These are phyloP conservation scores for Camellia lanceoleosa DNA, from an alignment of 148 eudicot species.

Conservation along the genomic window DNA sequence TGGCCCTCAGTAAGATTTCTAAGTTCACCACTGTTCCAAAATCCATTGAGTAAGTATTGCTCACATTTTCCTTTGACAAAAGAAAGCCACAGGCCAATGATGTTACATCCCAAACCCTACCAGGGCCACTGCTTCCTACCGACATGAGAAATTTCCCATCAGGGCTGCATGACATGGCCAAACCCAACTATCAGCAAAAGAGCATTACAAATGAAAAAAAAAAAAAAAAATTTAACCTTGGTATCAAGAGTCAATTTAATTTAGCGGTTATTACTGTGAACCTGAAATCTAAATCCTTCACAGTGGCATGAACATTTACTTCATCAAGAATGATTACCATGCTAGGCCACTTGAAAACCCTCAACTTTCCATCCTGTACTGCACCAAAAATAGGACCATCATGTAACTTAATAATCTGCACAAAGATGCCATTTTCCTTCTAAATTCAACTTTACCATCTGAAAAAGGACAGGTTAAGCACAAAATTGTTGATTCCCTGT, in stretches of 20 bases:
- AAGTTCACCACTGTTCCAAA: background rate
- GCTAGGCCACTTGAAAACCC: conserved; percentile 93
- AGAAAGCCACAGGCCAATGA: conserved; percentile 54
- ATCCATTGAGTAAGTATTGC: conserved; percentile 9
- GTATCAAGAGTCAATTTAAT: background rate
- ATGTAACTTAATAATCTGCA: conserved; percentile 21
- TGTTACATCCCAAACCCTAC: conserved; percentile 79
- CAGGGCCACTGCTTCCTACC: conserved; percentile 77
- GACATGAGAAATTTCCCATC: conserved; percentile 87
- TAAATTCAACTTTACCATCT: background rate
- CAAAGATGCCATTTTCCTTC: conserved; percentile 6
- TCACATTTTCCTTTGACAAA: conserved; percentile 65
- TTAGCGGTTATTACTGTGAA: conserved; percentile 13
- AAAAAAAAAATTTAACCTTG: background rate
- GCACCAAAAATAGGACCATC: conserved; percentile 40
- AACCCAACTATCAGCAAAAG: background rate
- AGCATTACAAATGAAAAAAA: background rate
- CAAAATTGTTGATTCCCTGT: background rate
- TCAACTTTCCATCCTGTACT: conserved; percentile 97
- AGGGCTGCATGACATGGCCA: conserved; percentile 47
- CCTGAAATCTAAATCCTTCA: conserved; percentile 93
- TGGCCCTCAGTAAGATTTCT: too few species aligned
- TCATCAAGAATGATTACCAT: conserved; percentile 64
- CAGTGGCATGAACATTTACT: conserved; percentile 57
- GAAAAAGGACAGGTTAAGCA: background rate